Conservation (phyloP, 345 rosid species). For the Brassica juncea region DNA sequence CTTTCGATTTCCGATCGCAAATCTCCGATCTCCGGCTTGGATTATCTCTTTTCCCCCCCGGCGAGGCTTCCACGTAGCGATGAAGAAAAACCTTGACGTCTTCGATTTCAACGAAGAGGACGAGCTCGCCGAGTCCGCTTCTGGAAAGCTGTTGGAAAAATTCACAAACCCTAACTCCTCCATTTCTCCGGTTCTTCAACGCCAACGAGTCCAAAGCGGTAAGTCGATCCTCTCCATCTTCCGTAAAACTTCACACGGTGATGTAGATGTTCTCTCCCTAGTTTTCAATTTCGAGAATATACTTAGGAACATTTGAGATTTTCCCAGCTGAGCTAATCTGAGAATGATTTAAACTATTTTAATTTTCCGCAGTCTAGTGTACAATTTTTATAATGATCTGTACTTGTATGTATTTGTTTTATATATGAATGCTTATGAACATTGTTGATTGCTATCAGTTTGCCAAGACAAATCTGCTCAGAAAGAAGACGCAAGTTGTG, state of each 20-base stretch:
- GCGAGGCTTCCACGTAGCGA: conserved; percentile 25
- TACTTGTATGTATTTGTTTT: neutral
- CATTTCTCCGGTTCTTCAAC: conserved; percentile 47
- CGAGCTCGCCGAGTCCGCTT: conserved; percentile 54
- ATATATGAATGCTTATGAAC: conserved; percentile 13
- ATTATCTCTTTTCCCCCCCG: conserved; percentile 11
- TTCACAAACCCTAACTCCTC: conserved; percentile 62
- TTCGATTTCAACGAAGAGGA: conserved; percentile 80
- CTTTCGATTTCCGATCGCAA: conserved; percentile 15
- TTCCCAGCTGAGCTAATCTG: neutral
- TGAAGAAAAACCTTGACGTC: conserved; percentile 58
- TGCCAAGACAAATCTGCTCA: conserved; percentile 42
- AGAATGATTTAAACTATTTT: neutral
- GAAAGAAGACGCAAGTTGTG: conserved; percentile 41
- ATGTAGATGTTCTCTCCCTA: neutral
- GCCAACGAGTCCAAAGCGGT: conserved; percentile 58
- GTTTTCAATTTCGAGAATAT: neutral
- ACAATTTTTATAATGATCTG: no score
- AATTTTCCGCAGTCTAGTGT: neutral
- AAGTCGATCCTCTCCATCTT: conserved; percentile 26
- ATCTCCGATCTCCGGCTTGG: conserved; percentile 29
- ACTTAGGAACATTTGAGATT: conserved; percentile 5
- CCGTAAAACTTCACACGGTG: neutral
- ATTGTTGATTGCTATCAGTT: conserved; percentile 44
- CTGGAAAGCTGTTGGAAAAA: conserved; percentile 51